Evolutionary conservation across 108 stramenopile species (phyloP).

Genomic region (Nitzschia sp.): DNA sequence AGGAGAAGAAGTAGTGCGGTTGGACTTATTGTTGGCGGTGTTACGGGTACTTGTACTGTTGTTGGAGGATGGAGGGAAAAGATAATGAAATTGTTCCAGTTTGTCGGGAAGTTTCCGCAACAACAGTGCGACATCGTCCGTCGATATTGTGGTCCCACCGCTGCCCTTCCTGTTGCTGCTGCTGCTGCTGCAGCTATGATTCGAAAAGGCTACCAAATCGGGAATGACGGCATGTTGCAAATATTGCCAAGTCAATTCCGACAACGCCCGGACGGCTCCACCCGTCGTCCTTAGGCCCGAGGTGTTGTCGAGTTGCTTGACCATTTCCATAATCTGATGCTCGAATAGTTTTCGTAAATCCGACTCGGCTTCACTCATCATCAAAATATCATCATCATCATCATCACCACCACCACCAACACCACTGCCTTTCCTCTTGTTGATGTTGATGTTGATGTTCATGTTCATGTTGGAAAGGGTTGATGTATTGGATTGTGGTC

Average conservation of each 20-base stretch:
- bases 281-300: slow-evolving; percentile 32
- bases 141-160: slow-evolving; percentile 12
- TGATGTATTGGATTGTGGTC: too few relatives aligned
- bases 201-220: slow-evolving; percentile 54
- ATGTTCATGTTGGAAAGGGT: too few relatives aligned
- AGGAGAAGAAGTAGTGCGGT: not conserved
- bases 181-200: slow-evolving; percentile 51
- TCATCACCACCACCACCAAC: too few relatives aligned
- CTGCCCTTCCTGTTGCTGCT: not conserved
- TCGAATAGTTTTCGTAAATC: slow-evolving; percentile 40
- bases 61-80: not conserved
- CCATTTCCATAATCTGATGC: slow-evolving; percentile 29
- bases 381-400: too few relatives aligned
- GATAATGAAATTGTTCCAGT: slow-evolving; percentile 14
- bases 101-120: slow-evolving; percentile 32
- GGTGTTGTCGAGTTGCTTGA: slow-evolving; percentile 20
- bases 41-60: too few relatives aligned
- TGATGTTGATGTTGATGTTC: too few relatives aligned
- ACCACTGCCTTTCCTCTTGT: too few relatives aligned
- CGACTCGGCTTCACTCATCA: too few relatives aligned
- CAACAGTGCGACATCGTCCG: slow-evolving; percentile 31
- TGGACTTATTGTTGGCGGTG: too few relatives aligned
- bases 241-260: slow-evolving; percentile 64
- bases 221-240: slow-evolving; percentile 47
- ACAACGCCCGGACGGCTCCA: slow-evolving; percentile 52